Conservation (phyloP, 306 rosid genomes). For the Lotus japonicus region DNA sequence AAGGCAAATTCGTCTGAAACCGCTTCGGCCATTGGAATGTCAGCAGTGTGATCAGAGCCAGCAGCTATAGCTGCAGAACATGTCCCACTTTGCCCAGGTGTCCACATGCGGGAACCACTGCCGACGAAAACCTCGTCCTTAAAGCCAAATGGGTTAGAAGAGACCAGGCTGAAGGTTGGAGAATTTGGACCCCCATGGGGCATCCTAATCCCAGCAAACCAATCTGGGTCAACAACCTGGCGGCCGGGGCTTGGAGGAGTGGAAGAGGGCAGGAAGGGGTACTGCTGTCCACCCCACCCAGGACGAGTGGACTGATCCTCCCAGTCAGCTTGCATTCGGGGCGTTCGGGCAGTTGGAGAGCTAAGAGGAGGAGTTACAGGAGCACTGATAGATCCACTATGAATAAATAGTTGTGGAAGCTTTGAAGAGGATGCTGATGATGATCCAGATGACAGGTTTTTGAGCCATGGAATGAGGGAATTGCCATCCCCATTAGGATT, state of each 20-base stretch:
- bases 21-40: conserved; percentile 72
- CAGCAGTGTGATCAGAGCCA: conserved; percentile 66
- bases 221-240: conserved; percentile 57
- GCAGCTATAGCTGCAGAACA: conserved; percentile 83
- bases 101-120: conserved; percentile 74
- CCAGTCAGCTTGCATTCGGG: conserved; percentile 56
- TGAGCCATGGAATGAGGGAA: conserved; percentile 91
- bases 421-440: conserved; percentile 76
- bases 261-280: conserved; percentile 63
- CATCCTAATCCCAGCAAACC: conserved; percentile 64
- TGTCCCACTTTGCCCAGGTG: conserved; percentile 89
- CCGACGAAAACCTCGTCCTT: conserved; percentile 57
- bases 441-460: conserved; percentile 72
- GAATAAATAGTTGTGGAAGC: conserved; percentile 51
- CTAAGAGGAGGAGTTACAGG: conserved; percentile 93
- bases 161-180: conserved; percentile 76
- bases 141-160: conserved; percentile 77
- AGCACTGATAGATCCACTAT: conserved; percentile 71
- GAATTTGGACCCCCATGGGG: conserved; percentile 68
- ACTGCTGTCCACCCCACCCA: conserved; percentile 46
- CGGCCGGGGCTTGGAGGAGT: conserved; percentile 84
- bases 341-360: conserved; percentile 77
- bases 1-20: conserved; percentile 79
- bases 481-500: conserved; percentile 53
- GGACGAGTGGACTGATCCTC: conserved; percentile 46